Base-by-base conservation (phyloP, 495 filamentous ascomycete genomes). In the Paragyromitra xinjiangensis region DNA sequence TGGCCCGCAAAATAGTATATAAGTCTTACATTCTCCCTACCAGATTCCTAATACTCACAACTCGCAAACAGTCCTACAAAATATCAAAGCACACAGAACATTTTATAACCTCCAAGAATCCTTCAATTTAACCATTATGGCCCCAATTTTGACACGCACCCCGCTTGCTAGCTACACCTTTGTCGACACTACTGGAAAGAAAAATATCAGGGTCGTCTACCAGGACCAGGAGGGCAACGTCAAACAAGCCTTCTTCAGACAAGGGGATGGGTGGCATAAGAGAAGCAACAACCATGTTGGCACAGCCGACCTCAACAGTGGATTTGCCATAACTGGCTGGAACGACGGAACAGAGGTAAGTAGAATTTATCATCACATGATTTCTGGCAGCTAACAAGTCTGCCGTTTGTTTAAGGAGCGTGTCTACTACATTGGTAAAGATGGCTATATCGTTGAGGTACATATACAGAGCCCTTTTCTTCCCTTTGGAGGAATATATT, bases 151-250 rank as follows among this genome's bases (percentile, higher is more conserved):
- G 14, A 3, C 22, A 3, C 73, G 75, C 51, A 44, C 71, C 14
- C 71, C 71, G 19, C n/a, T 78, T 1, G 71, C 70, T 37, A 53
- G 53, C 34, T 64, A 44, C 42, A 39, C 14, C 39, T 75, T 75
- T 34, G 64, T 45, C 0, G 45, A 69, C 45, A 2, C 9, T 1
- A 6, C 24, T 44, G 40, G 42, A 16, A 63, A 53, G 37, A 64
- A 53, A 26, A 73, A 78, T 42, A 75, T 75, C 22, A 64, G 51
- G 2, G 75, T 78, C 11, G 75, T 56, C 63, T 78, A 56, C 63
- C 75, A 75, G 19, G 63, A 66, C 64, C 48, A 39, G 6, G 4
- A 34, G 1, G 63, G 75, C 16, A 55, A 53, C 5, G 45, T 78
- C 37, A 61, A 50, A 16, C 40, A 76, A 39, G 65, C 53, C 26